Evolutionary conservation across 371 early-diverging fungal genomes (phyloP).

Genomic region (Chytridium lagenaria): DNA sequence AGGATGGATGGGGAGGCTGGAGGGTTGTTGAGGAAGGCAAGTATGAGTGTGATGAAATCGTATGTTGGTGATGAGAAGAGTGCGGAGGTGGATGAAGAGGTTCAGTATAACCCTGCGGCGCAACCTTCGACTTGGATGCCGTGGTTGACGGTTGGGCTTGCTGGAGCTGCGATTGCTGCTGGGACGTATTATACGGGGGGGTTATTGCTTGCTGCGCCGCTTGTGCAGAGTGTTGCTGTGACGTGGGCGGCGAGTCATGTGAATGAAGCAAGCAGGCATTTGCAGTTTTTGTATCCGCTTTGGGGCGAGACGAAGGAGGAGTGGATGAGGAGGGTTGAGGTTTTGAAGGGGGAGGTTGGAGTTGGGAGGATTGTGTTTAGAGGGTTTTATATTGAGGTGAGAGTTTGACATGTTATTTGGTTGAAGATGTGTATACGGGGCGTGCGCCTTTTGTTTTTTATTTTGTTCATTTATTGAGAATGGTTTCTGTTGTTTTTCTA

Average conservation of each 20-base stretch:
- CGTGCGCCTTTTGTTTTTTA: not conserved
- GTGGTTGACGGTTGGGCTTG: slow-evolving; percentile 46
- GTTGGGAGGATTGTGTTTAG: slow-evolving; percentile 34
- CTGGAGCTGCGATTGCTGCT: slow-evolving; percentile 46
- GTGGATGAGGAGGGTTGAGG: slow-evolving; percentile 32
- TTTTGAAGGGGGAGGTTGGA: slow-evolving; percentile 28
- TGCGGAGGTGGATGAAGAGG: not conserved
- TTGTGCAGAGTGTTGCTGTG: slow-evolving; percentile 45
- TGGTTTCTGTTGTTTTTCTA: not conserved
- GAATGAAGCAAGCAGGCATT: slow-evolving; percentile 41
- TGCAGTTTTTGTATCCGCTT: slow-evolving; percentile 55
- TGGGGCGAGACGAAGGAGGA: slow-evolving; percentile 47
- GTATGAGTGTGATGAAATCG: slow-evolving; percentile 2
- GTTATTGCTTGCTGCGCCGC: slow-evolving; percentile 32
- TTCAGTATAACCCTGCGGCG: not conserved
- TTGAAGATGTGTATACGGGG: not conserved
- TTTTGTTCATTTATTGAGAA: not conserved
- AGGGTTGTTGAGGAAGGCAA: slow-evolving; percentile 2
- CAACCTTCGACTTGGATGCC: slow-evolving; percentile 32
- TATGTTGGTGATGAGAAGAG: not conserved
- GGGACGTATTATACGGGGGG: slow-evolving; percentile 47
- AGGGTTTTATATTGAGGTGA: slow-evolving; percentile 43
- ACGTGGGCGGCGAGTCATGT: slow-evolving; percentile 48
- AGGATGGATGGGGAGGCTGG: not conserved
- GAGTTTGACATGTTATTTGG: not conserved